These are phyloP conservation scores for Shiraia bambusicola DNA, from an alignment of 2,329 filamentous ascomycete species.

Conservation along the genomic window DNA sequence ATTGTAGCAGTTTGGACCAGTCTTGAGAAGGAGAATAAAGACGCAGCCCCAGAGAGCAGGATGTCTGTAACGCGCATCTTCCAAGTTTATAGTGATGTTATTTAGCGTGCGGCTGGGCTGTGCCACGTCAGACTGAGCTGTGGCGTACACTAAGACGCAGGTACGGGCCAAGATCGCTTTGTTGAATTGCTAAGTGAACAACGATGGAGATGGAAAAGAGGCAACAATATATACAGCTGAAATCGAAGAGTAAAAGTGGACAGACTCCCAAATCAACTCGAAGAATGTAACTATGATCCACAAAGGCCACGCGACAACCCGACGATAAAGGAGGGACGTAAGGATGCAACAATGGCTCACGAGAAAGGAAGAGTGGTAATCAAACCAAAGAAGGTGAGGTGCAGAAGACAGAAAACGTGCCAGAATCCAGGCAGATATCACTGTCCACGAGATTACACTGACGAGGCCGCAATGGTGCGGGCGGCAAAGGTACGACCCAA, in stretches of 20 bases:
- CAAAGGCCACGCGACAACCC: constrained; percentile 10
- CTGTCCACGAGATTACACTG: constrained; percentile 14
- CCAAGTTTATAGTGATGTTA: constrained; percentile 17
- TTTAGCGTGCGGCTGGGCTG: constrained; percentile 20
- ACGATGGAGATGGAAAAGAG: not conserved
- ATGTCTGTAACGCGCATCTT: constrained; percentile 25
- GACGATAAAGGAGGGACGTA: constrained; percentile 10
- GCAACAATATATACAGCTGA: constrained; percentile 3
- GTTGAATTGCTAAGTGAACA: not conserved
- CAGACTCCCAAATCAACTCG: not conserved
- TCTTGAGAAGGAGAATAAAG: constrained; percentile 22
- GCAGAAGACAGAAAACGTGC: constrained; percentile 8
- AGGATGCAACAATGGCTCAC: constrained; percentile 28
- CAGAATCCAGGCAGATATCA: constrained; percentile 13
- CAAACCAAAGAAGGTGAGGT: constrained; percentile 12
- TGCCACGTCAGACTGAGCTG: constrained; percentile 18
- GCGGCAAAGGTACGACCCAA: constrained; percentile 4
- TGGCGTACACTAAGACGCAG: constrained; percentile 22
- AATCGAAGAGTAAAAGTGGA: not conserved
- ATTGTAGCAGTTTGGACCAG: constrained; percentile 24
- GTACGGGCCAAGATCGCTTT: constrained; percentile 15
- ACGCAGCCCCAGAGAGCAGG: constrained; percentile 22
- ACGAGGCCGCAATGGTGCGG: not conserved
- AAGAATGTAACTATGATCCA: constrained; percentile 2
- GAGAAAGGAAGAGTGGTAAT: constrained; percentile 30